These are phyloP conservation scores for Phoenix roebelenii DNA, from an alignment of 176 grass and related monocot genomes.

Conservation along the genomic window DNA sequence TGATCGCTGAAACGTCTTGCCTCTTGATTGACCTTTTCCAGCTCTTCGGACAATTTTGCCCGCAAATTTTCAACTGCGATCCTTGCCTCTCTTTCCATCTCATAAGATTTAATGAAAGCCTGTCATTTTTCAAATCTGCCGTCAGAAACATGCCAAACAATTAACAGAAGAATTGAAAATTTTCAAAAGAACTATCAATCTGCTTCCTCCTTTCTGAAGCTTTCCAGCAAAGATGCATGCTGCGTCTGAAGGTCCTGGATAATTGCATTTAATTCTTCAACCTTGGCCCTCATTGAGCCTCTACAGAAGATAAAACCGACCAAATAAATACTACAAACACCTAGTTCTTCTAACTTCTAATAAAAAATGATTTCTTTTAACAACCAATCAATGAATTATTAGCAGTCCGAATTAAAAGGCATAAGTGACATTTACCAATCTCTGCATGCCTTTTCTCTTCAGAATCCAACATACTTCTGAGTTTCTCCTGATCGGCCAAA, in stretches of 20 bases:
- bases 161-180: too few relatives aligned
- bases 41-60: conserved; percentile 31
- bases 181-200: conserved; percentile 23
- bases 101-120: conserved; percentile 26
- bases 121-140: not conserved
- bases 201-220: conserved; percentile 33
- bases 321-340: too few relatives aligned
- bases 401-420: not conserved
- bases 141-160: too few relatives aligned
- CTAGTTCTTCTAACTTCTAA: too few relatives aligned
- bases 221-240: not conserved
- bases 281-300: conserved; percentile 18
- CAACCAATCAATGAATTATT: not conserved
- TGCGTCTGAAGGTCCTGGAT: conserved; percentile 40
- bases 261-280: conserved; percentile 25
- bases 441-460: conserved; percentile 33
- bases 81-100: conserved; percentile 35
- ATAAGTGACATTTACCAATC: conserved; percentile 20
- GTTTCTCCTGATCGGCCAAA: conserved; percentile 34
- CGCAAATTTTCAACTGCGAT: conserved; percentile 18
- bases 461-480: conserved; percentile 27
- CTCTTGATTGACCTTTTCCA: conserved; percentile 32
- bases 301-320: conserved; percentile 2
- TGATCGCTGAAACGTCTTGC: conserved; percentile 45
- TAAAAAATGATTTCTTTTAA: too few relatives aligned